These are phyloP conservation scores for Solanum chacoense DNA, from an alignment of 305 asterid genomes.

Conservation along the genomic window DNA sequence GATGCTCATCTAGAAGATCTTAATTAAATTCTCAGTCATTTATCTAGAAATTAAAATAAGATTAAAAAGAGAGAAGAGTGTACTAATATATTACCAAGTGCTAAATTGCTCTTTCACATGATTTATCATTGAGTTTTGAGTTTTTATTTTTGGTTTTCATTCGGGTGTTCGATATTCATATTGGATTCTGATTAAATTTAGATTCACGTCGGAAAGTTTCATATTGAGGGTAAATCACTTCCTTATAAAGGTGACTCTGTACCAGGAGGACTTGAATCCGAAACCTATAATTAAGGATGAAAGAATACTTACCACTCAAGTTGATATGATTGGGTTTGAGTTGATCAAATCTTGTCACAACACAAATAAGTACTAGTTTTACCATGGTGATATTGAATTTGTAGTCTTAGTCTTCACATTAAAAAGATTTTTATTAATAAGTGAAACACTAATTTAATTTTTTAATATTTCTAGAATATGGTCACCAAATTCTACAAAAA, in stretches of 20 bases:
- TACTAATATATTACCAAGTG: neutral
- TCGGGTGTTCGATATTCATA: too few relatives aligned
- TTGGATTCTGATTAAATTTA: too few relatives aligned
- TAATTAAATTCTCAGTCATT: neutral
- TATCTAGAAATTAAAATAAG: neutral
- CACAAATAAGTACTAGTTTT: neutral
- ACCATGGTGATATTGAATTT: neutral
- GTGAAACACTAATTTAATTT: neutral
- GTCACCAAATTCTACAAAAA: neutral
- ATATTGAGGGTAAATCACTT: too few relatives aligned
- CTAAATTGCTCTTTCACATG: neutral
- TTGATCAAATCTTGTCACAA: neutral
- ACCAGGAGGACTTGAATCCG: rapidly evolving
- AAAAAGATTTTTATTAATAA: neutral
- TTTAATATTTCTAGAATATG: neutral
- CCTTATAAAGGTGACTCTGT: rapidly evolving
- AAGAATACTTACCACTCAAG: neutral
- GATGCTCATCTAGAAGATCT: neutral
- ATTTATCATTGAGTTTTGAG: neutral
- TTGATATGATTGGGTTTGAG: neutral
- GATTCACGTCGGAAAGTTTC: too few relatives aligned
- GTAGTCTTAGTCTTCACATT: neutral
- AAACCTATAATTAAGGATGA: too few relatives aligned
- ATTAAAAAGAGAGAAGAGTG: neutral
- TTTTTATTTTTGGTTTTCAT: too few relatives aligned